Base-by-base conservation (phyloP, 352 stramenopile species). In the Globisporangium splendens region DNA sequence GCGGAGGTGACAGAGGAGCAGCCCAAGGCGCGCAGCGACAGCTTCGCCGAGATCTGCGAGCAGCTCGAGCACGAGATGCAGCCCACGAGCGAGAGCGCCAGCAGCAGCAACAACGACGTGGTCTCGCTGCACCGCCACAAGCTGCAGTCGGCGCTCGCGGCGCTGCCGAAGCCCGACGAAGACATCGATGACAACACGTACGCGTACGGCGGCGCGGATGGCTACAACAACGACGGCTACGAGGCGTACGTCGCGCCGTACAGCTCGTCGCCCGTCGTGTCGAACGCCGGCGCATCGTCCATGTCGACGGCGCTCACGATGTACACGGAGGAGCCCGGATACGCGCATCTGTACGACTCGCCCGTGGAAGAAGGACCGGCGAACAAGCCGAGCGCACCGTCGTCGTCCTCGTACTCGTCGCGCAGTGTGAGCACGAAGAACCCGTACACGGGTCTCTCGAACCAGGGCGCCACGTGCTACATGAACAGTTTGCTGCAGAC, bases 401-500 rank as follows among this genome's bases (percentile, higher is more conserved):
- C 68, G 28, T 57, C 70, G 17, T 39, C 69, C 17, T 35, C 65
- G 5, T 46, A 54, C 39, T 43, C 46, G 41, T 56, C 42, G 39
- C 60, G 53, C 56, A 17, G 38, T 14, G 20, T 42, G 18, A 39
- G 53, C 57, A 43, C 55, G n/a, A 58, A 55, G 46, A 90, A 84
- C 51, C 59, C 56, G 33, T 94, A 86, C 66, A 90, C 80, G 41
- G 89, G 89, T 0, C 69, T 97, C 2, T 92, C 77, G 18, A 97
- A 97, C 63, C 89, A 97, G 56, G 91, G 88, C 20, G 89, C 88
- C 14, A 97, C 89, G n/a, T 97, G 91, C 69, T 97, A 97, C 73
- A 96, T 97, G 86, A 97, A 97, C 69, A 95, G 80, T 47, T 63
- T 97, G 46, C 73, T 97, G 43, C 91, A 97, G 74, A 95, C 83